A percentile compares a stretch with the other conserved stretches of the same genome.
Evolutionary conservation across 768 basidiomycete genomes (phyloP).

Genomic region (Lactarius indigo): DNA sequence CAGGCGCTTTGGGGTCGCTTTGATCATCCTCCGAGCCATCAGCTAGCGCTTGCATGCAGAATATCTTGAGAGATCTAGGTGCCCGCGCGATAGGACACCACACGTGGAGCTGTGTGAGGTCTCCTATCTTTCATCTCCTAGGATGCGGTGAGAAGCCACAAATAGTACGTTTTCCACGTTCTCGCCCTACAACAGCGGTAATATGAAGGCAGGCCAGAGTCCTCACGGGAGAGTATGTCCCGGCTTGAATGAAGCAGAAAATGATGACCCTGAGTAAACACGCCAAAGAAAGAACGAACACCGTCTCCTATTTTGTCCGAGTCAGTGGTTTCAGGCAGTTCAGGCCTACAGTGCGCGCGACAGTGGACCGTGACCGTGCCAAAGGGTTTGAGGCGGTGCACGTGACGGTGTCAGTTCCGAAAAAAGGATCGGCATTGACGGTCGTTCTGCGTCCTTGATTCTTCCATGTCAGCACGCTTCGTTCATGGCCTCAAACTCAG

Average conservation of each 20-base stretch:
- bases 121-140: slow-evolving; percentile 19
- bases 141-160: not conserved
- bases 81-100: slow-evolving; percentile 1
- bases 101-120: slow-evolving; percentile 2
- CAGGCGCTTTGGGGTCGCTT: not conserved
- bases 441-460: not conserved
- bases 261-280: not conserved
- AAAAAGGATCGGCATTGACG: not conserved
- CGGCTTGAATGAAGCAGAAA: not conserved
- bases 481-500: slow-evolving; percentile 18
- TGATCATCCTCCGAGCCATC: not conserved
- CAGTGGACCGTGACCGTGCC: not conserved
- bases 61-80: not conserved
- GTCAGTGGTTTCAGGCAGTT: not conserved
- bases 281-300: not conserved
- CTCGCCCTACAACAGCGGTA: not conserved
- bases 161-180: not conserved
- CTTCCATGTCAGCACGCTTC: slow-evolving; percentile 23
- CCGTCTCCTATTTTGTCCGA: not conserved
- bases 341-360: not conserved
- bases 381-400: not conserved
- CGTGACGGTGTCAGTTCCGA: slow-evolving; percentile 4
- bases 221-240: not conserved
- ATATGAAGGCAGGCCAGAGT: slow-evolving; percentile 2
- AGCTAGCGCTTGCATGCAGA: not conserved